Conservation (phyloP, 2,329 filamentous ascomycete genomes). For the Diaporthe eres region DNA sequence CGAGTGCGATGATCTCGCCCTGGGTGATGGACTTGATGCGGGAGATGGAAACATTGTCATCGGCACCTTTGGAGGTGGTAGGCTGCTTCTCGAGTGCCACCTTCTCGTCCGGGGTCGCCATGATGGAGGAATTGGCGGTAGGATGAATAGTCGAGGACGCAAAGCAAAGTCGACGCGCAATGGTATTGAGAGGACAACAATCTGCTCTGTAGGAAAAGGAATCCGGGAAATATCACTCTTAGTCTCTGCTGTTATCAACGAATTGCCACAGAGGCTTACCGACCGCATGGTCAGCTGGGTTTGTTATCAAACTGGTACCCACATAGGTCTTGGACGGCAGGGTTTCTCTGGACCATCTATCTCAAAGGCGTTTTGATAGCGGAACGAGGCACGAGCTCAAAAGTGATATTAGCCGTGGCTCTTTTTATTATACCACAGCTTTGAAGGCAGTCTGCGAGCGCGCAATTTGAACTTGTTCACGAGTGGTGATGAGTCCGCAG, state of each 20-base stretch:
- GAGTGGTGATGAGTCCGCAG: background rate
- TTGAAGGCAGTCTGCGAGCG: too few species aligned
- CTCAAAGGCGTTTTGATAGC: background rate
- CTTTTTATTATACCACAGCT: background rate
- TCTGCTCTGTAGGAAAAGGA: background rate
- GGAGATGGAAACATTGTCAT: slow-evolving; percentile 39
- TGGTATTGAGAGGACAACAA: background rate
- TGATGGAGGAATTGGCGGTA: background rate
- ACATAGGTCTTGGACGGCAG: slow-evolving; percentile 18
- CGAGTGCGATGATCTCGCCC: slow-evolving; percentile 39
- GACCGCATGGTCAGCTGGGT: background rate
- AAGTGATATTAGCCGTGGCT: background rate
- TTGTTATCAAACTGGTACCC: slow-evolving; percentile 26
- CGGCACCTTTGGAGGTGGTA: slow-evolving; percentile 21
- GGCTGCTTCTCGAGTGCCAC: slow-evolving; percentile 31
- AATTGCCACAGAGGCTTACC: background rate
- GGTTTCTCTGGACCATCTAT: slow-evolving; percentile 1
- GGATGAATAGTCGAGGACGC: too few species aligned
- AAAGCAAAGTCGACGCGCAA: background rate
- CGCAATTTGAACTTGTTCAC: background rate
- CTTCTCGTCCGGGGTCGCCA: slow-evolving; percentile 31
- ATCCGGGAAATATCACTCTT: background rate
- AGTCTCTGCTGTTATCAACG: slow-evolving; percentile 31
- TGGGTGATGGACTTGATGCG: slow-evolving; percentile 35
- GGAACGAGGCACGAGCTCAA: background rate